Evolutionary conservation across 192 early-diverging fungal genomes (phyloP), one percentile per base, ranked within the genome.

Genomic region (Coemansia biformis): DNA sequence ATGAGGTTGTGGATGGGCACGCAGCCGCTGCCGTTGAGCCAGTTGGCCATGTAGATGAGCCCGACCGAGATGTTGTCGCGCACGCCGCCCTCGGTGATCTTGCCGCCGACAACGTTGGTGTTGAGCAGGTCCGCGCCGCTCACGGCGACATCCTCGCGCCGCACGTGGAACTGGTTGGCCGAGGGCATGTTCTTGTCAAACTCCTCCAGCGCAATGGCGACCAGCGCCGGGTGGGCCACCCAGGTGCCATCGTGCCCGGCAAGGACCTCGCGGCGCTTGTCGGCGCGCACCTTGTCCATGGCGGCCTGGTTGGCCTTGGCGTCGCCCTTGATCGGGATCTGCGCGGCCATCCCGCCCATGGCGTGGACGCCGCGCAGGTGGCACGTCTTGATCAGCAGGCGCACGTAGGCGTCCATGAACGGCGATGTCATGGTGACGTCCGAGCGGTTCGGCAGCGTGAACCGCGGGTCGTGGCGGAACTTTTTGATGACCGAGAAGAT

Each of bases 291-390:
- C 81, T 95, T 95, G 64, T 81, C 79, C 74, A 94, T 86, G 39
- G 91, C 92, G 16, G 85, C 83, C 50, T 88, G 79, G 79, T 98
- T 98, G 37, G 92, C 92, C 33, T 80, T 67, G 43, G 77, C 52
- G 66, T 98, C 83, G 79, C 89, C 85, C 83, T 93, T 93, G 84
- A 98, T 94, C 46, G 95, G 95, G 66, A 98, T 98, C 75, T 92
- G 89, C 37, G 95, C 95, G 24, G 95, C 91, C 95, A 98, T 98
- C 29, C 95, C 95, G 59, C 95, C 95, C 95, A 98, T 98, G 30
- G 95, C 95, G 59, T 98, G 95, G 14, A 98, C 95, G 42, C 95
- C 92, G 51, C 95, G 89, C 79, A 84, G 85, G 78, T 98, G 95
- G 70, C 95, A 98, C 16, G 95, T 98, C 81, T 96, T 87, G 76